These are phyloP conservation scores for Endocalyx cinctus DNA, from an alignment of 2,329 filamentous ascomycete genomes.

Conservation along the genomic window DNA sequence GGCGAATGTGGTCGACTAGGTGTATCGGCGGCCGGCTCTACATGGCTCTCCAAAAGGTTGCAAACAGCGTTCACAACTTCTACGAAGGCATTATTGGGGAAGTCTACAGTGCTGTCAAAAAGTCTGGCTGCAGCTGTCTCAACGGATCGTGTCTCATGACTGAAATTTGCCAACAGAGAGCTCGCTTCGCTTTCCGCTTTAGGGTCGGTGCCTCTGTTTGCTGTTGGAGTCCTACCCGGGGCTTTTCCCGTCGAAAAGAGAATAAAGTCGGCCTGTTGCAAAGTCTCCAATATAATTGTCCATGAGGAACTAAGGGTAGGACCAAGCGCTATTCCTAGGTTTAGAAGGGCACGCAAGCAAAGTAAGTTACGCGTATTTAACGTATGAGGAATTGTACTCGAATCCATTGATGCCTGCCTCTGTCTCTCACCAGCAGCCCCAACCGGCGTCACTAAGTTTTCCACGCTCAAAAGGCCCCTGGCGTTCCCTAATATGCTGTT, in stretches of 20 bases:
- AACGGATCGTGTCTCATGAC: constrained; percentile 78
- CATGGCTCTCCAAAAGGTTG: constrained; percentile 53
- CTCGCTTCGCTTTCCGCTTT: constrained; percentile 47
- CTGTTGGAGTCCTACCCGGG: constrained; percentile 46
- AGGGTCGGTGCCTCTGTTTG: constrained; percentile 41
- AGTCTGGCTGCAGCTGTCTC: constrained; percentile 81
- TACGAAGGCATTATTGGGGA: constrained; percentile 76
- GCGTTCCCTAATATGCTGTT: constrained; percentile 65
- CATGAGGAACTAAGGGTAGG: constrained; percentile 82
- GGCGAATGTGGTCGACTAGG: constrained; percentile 34
- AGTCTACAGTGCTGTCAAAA: constrained; percentile 88
- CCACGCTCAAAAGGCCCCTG: constrained; percentile 68
- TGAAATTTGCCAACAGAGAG: constrained; percentile 61
- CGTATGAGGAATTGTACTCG: constrained; percentile 37
- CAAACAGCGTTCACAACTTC: constrained; percentile 74
- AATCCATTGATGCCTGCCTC: constrained; percentile 56
- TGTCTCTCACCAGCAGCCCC: constrained; percentile 54
- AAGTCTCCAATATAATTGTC: constrained; percentile 84
- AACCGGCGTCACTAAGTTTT: constrained; percentile 59
- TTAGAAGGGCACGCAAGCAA: constrained; percentile 86
- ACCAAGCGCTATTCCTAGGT: constrained; percentile 88
- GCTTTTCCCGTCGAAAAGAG: constrained; percentile 61
- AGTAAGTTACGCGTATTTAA: constrained; percentile 86
- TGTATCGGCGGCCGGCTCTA: constrained; percentile 22
- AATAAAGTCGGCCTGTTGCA: constrained; percentile 90